Evolutionary conservation across 1,284 basidiomycete species (phyloP).

Genomic region (Gomphus bonarii): DNA sequence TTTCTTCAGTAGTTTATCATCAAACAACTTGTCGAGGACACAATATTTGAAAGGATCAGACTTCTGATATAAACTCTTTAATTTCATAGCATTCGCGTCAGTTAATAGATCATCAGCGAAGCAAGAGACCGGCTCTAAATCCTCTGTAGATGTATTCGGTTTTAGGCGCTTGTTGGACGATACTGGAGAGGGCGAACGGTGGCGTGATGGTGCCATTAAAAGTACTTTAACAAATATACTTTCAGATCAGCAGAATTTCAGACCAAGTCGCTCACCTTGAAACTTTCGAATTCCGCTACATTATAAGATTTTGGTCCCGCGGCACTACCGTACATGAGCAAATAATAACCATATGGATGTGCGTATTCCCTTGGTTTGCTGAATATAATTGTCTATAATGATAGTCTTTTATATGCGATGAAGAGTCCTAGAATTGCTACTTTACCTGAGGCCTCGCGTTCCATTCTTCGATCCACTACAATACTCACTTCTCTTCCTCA

Average conservation of each 20-base stretch:
- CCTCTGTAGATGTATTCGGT: not conserved
- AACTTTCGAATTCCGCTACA: not conserved
- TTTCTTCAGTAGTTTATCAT: conserved; percentile 67
- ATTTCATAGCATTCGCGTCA: conserved; percentile 39
- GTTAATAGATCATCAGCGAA: conserved; percentile 52
- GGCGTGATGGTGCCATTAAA: conserved; percentile 10
- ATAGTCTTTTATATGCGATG: not conserved
- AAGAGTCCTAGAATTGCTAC: not conserved
- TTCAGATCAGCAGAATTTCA: not conserved
- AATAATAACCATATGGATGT: not conserved
- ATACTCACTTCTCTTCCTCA: conserved; percentile 74
- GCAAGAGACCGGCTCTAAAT: conserved; percentile 15
- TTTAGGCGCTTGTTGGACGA: conserved; percentile 10
- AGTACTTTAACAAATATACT: not conserved
- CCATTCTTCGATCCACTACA: conserved; percentile 69
- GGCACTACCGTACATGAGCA: not conserved
- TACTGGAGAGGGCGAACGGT: conserved; percentile 9
- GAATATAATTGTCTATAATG: not conserved
- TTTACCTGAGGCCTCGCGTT: conserved; percentile 26
- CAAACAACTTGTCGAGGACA: conserved; percentile 75
- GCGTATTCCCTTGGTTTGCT: not conserved
- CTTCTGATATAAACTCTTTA: conserved; percentile 45
- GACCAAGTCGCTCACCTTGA: not conserved
- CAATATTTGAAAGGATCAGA: conserved; percentile 79
- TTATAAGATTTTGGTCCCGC: not conserved